Percentiles rank a stretch among this genome's conserved stretches.
These are phyloP conservation scores for Triticum turgidum DNA, from an alignment of 176 grass and related monocot species.

Conservation along the genomic window DNA sequence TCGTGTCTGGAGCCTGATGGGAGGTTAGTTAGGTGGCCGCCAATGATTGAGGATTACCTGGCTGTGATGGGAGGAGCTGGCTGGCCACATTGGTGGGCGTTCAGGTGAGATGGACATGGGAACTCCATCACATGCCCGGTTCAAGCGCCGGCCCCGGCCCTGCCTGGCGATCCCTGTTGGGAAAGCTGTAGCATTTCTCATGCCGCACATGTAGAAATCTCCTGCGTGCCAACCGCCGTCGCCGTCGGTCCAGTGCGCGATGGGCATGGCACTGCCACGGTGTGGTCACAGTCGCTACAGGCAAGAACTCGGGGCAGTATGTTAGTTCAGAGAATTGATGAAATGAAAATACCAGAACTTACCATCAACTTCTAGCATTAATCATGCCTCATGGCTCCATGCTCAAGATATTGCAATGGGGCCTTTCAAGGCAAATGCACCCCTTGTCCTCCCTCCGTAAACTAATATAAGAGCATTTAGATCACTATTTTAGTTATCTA, in stretches of 20 bases:
- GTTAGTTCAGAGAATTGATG: background rate
- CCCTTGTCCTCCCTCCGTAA: too few relatives aligned
- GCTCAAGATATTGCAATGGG: background rate
- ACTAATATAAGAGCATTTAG: too few relatives aligned
- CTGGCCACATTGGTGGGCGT: background rate
- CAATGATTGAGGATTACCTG: slow-evolving; percentile 45
- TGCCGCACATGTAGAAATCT: slow-evolving; percentile 17
- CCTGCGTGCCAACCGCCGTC: background rate
- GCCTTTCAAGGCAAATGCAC: background rate
- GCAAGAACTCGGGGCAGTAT: background rate
- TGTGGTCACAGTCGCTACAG: background rate
- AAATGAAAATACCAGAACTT: background rate
- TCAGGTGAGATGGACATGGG: slow-evolving; percentile 22
- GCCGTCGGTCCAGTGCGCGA: background rate
- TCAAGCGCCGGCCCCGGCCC: background rate
- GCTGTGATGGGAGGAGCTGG: background rate
- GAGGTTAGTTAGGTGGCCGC: slow-evolving; percentile 21
- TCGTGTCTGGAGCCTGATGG: background rate
- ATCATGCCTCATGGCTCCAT: background rate
- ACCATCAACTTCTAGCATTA: background rate
- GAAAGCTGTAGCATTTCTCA: background rate
- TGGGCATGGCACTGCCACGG: background rate
- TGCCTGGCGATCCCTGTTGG: slow-evolving; percentile 22
- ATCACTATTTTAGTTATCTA: too few relatives aligned
- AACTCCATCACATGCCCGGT: slow-evolving; percentile 33